Evolutionary conservation across 805 yeast species (phyloP).

Genomic region (Candida ipomoeae): DNA sequence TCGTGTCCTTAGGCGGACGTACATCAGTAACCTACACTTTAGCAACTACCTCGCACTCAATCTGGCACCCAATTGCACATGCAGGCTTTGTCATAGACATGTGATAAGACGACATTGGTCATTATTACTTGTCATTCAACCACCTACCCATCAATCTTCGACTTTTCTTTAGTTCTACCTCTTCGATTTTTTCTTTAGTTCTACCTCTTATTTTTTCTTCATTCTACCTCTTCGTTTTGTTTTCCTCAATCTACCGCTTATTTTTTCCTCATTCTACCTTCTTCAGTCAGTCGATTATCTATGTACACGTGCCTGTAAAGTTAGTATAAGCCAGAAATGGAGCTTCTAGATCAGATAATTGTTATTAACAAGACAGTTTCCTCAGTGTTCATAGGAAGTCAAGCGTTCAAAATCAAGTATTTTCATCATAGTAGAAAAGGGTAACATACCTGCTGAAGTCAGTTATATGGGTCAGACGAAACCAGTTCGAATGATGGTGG

Average conservation of each 20-base stretch:
- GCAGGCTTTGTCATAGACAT: neutral
- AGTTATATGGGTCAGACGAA: constrained; percentile 1
- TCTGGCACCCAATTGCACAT: neutral
- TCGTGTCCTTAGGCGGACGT: neutral
- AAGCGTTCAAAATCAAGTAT: constrained; percentile 26
- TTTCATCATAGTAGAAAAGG: constrained; percentile 19
- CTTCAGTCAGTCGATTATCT: neutral
- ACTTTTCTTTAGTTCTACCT: neutral
- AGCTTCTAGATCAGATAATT: constrained; percentile 15
- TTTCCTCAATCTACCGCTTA: neutral
- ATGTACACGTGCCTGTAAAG: constrained; percentile 11
- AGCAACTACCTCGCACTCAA: constrained; percentile 2
- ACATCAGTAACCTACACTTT: constrained; percentile 1
- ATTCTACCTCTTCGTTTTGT: no score
- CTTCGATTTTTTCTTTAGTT: no score
- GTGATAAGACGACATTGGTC: no score
- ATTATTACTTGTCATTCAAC: no score
- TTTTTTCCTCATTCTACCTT: neutral
- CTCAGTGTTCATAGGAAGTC: constrained; percentile 27
- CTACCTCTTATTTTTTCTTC: neutral
- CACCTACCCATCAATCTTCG: no score
- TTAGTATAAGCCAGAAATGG: constrained; percentile 8
- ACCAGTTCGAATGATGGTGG: neutral
- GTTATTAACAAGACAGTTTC: constrained; percentile 19
- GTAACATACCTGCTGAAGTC: constrained; percentile 12